Percentiles rank a stretch among this genome's conserved stretches.
phyloP scores from a whole-genome alignment of 192 early-diverging fungal species.

The Backusella tarrabulga region DNA sequence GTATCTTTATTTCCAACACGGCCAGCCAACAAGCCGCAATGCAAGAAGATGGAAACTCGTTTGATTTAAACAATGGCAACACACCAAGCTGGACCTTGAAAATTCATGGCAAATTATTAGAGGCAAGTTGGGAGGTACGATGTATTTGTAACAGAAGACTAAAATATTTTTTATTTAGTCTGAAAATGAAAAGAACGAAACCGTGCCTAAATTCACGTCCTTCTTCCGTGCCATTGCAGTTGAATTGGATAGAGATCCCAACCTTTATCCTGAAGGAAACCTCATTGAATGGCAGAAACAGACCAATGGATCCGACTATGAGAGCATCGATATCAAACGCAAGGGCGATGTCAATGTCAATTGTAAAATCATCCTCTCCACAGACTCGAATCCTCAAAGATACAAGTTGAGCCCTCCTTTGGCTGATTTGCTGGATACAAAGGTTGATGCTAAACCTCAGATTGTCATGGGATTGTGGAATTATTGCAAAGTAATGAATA shows the following conservation, averaged over 20 bases:
- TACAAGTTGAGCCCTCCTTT: slow-evolving; percentile 78
- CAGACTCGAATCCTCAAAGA: slow-evolving; percentile 77
- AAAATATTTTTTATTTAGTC: slow-evolving; percentile 22
- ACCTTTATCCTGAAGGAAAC: slow-evolving; percentile 77
- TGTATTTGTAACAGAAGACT: slow-evolving; percentile 36
- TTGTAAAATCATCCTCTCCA: slow-evolving; percentile 73
- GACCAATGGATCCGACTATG: slow-evolving; percentile 49
- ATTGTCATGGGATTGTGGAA: slow-evolving; percentile 93
- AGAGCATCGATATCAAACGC: slow-evolving; percentile 96
- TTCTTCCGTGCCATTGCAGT: slow-evolving; percentile 86
- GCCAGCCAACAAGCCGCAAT: slow-evolving; percentile 71
- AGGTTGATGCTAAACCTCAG: slow-evolving; percentile 67
- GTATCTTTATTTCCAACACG: slow-evolving; percentile 87
- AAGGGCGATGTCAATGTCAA: slow-evolving; percentile 84
- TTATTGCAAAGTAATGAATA: slow-evolving; percentile 80
- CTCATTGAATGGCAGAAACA: slow-evolving; percentile 67
- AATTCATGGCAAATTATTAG: slow-evolving; percentile 86
- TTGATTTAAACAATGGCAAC: slow-evolving; percentile 46
- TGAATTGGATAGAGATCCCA: slow-evolving; percentile 77
- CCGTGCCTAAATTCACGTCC: slow-evolving; percentile 78
- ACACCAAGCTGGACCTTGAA: slow-evolving; percentile 89
- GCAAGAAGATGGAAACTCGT: slow-evolving; percentile 39
- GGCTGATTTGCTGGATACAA: slow-evolving; percentile 74
- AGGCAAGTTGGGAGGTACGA: slow-evolving; percentile 30
- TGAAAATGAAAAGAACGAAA: slow-evolving; percentile 43